Conservation (phyloP, 257 asterid species). For the Nicotiana paniculata region DNA sequence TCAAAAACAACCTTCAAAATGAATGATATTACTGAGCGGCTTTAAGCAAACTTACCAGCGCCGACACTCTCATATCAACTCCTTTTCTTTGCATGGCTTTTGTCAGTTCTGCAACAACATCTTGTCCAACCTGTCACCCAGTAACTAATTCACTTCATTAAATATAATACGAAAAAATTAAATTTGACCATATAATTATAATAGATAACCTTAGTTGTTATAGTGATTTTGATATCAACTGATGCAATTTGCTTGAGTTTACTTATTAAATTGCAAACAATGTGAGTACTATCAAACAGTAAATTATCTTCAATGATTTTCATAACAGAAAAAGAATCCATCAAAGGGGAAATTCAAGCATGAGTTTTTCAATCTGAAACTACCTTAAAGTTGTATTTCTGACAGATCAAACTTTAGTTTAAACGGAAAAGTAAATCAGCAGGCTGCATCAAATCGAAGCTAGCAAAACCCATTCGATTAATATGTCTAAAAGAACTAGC, state of each 20-base stretch:
- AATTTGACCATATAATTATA: not conserved
- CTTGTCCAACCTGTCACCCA: constrained; percentile 56
- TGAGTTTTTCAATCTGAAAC: not conserved
- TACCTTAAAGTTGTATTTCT: not conserved
- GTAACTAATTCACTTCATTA: not conserved
- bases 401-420: not conserved
- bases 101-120: constrained; percentile 47
- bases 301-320: not conserved
- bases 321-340: not conserved
- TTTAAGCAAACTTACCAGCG: constrained; percentile 38
- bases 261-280: not conserved
- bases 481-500: not conserved
- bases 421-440: not conserved
- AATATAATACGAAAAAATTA: not conserved
- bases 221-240: not conserved
- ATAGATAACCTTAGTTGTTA: not conserved
- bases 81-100: constrained; percentile 58
- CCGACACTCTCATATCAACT: constrained; percentile 58
- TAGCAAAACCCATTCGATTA: not conserved
- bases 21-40: not conserved
- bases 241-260: not conserved
- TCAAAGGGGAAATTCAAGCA: not conserved
- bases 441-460: not conserved
- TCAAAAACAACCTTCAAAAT: not conserved
- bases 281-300: not conserved